Evolutionary conservation across 352 stramenopile species (phyloP).

Genomic region (Lagenidium sp.): DNA sequence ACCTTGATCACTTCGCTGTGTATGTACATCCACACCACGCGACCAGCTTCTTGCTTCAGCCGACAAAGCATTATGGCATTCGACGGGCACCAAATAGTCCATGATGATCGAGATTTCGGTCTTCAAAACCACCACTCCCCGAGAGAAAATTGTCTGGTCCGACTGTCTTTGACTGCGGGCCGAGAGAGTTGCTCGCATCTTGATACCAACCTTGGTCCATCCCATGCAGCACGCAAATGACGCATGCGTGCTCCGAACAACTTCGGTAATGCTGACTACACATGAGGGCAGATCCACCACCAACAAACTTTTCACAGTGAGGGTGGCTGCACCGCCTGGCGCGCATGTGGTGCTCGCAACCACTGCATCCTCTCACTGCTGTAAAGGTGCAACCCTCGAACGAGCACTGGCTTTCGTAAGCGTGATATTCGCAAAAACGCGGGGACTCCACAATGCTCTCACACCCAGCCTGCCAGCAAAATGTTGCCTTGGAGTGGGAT

Average conservation of each 20-base stretch:
- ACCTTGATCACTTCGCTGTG: no score
- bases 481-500: constrained; percentile 32
- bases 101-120: no score
- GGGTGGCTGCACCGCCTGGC: constrained; percentile 40
- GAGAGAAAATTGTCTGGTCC: no score
- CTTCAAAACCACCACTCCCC: no score
- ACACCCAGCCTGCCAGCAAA: constrained; percentile 53
- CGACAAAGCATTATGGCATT: no score
- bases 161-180: no score
- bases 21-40: no score
- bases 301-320: constrained; percentile 55
- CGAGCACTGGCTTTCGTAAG: constrained; percentile 36
- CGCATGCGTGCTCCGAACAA: constrained; percentile 37
- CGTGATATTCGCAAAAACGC: constrained; percentile 52
- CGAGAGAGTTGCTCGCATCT: no score
- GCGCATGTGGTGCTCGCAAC: constrained; percentile 34
- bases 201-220: no score
- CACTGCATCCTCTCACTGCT: constrained; percentile 20
- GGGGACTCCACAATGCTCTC: constrained; percentile 43
- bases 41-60: no score
- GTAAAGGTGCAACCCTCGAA: constrained; percentile 44
- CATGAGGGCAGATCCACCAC: constrained; percentile 11
- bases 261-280: constrained; percentile 45
- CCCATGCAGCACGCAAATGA: no score
- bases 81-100: no score